Evolutionary conservation across 2,329 filamentous ascomycete species (phyloP), one percentile per base, ranked within the genome.

Genomic region (Rutstroemia sydowiana): DNA sequence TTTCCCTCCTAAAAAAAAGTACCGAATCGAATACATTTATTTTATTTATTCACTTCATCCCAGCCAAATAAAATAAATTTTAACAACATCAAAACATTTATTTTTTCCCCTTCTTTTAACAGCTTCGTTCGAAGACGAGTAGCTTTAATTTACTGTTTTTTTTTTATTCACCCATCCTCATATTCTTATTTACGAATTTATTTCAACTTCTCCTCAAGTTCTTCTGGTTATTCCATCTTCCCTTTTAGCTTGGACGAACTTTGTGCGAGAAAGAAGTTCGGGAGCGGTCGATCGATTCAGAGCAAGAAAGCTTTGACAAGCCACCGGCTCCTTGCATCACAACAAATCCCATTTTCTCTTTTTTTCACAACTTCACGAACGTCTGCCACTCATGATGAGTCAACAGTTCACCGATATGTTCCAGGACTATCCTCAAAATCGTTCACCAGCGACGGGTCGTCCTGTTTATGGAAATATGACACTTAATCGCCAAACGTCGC

Each of bases 361-460:
- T 45, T 39, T 41, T 45, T 21, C 16, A 21, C 41, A 46, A 44
- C 51, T 49, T 40, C 48, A 48, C 44, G 28, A 18, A 43, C 26
- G 20, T 46, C 31, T 46, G 45, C 53, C 54, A 42, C 41, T 55
- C 57, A 70, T 56, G 52, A 77, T 75, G 74, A 73, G 72, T 61
- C 69, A 73, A 60, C 77, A 79, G 65, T 77, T 77, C 51, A 73
- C 77, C 68, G 82, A 87, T 55, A 82, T 85, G 76, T 90, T 88
- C 73, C 81, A 87, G 71, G 84, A 88, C 61, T 86, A 87, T 62
- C 70, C 78, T 54, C 70, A 77, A 54, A 84, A 83, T 67, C 85
- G 87, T 65, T 88, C 85, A 58, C 88, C 88, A 36, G 84, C 81
- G 65, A 82, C 85, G 30, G 82, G 87, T 66, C 86, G 87, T n/a